Evolutionary conservation across 2,329 filamentous ascomycete genomes (phyloP).

Genomic region (Sclerotinia subarctica): DNA sequence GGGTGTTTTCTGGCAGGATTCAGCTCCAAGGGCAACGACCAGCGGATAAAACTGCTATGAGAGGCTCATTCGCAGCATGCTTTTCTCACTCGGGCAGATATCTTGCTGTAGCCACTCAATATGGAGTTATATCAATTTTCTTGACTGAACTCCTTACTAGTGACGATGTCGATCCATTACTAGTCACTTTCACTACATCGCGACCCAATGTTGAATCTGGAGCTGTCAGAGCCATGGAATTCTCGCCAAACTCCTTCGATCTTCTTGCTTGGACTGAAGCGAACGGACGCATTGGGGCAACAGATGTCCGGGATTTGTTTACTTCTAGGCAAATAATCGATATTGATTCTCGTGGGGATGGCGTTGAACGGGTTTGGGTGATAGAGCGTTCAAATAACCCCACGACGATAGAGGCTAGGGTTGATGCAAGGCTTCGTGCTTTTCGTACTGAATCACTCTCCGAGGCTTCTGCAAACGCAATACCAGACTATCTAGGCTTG

Average conservation of each 20-base stretch:
- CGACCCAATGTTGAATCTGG: conserved; percentile 55
- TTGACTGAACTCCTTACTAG: conserved; percentile 52
- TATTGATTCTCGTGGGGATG: conserved; percentile 56
- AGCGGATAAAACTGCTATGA: conserved; percentile 52
- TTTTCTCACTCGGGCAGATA: conserved; percentile 71
- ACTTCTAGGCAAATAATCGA: conserved; percentile 65
- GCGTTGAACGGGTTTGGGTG: conserved; percentile 40
- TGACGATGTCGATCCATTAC: conserved; percentile 54
- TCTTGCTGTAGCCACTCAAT: conserved; percentile 75
- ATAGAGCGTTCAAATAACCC: conserved; percentile 30
- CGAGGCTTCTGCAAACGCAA: conserved; percentile 27
- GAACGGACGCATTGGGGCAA: conserved; percentile 69
- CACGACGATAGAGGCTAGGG: conserved; percentile 31
- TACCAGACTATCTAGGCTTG: conserved; percentile 36
- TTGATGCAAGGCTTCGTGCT: conserved; percentile 35
- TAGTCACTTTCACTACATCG: conserved; percentile 76
- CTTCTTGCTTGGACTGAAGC: conserved; percentile 94
- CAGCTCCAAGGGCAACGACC: conserved; percentile 57
- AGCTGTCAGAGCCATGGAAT: conserved; percentile 86
- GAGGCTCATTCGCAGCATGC: conserved; percentile 73
- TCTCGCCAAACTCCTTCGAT: conserved; percentile 86
- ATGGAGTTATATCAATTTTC: conserved; percentile 75
- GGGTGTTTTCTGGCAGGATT: conserved; percentile 51
- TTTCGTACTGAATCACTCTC: conserved; percentile 30
- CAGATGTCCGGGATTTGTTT: conserved; percentile 67